These are phyloP conservation scores for Gamarada debralockiae DNA, from an alignment of 495 filamentous ascomycete species.

Conservation along the genomic window DNA sequence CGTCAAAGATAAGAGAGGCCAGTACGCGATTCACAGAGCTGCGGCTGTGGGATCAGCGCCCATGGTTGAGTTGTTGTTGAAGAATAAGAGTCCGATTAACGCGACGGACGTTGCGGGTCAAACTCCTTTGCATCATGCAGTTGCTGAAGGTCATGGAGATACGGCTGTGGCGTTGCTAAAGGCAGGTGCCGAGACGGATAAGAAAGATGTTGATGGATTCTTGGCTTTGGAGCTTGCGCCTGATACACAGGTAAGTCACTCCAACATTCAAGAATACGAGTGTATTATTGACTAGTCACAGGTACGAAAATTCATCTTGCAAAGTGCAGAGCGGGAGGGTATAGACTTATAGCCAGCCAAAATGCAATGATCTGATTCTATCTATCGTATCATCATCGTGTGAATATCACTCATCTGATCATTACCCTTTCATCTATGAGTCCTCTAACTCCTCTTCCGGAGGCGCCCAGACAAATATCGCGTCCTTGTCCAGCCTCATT, in stretches of 20 bases:
- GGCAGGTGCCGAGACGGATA: constrained; percentile 78
- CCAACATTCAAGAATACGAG: background rate
- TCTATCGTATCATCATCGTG: constrained; percentile 4
- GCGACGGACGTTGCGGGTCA: constrained; percentile 79
- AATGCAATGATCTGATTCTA: background rate
- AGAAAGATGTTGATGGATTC: constrained; percentile 62
- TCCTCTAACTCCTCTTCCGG: constrained; percentile 29
- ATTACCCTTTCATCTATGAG: constrained; percentile 1
- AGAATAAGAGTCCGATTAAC: constrained; percentile 78
- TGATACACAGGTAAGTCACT: constrained; percentile 60
- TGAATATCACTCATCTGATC: constrained; percentile 7
- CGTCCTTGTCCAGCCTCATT: constrained; percentile 70
- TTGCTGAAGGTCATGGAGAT: constrained; percentile 88
- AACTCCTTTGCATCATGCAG: constrained; percentile 89
- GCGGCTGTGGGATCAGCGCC: constrained; percentile 85
- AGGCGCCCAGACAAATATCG: constrained; percentile 63
- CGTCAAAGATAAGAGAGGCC: constrained; percentile 79
- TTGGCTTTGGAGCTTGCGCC: constrained; percentile 81
- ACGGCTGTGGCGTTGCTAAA: constrained; percentile 78
- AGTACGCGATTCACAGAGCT: constrained; percentile 85
- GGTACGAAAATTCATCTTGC: constrained; percentile 74
- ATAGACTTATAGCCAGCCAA: constrained; percentile 53
- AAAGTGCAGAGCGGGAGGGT: constrained; percentile 79
- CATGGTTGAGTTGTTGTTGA: constrained; percentile 76
- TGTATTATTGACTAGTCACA: constrained; percentile 36